These are phyloP conservation scores for Fusarium oligoseptatum DNA, from an alignment of 2,329 filamentous ascomycete genomes.

Conservation along the genomic window DNA sequence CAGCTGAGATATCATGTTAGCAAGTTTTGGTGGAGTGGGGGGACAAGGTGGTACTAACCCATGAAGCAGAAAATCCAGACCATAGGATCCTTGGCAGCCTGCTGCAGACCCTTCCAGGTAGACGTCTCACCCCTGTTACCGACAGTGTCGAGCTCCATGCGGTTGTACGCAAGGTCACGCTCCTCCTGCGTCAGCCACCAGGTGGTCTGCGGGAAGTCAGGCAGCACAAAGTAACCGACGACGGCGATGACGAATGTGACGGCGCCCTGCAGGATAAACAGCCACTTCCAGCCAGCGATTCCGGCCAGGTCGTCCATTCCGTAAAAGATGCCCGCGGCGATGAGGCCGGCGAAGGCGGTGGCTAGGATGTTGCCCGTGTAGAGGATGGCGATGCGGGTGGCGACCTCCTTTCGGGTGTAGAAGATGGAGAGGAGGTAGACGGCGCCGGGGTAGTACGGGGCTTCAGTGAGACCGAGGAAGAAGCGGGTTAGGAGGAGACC, in stretches of 20 bases:
- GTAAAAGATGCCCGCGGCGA: slow-evolving; percentile 59
- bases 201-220: slow-evolving; percentile 58
- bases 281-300: slow-evolving; percentile 52
- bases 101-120: slow-evolving; percentile 58
- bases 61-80: slow-evolving; percentile 64
- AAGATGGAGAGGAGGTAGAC: slow-evolving; percentile 63
- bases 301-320: slow-evolving; percentile 45
- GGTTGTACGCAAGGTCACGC: slow-evolving; percentile 56
- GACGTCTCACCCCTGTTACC: slow-evolving; percentile 57
- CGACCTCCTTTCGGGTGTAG: slow-evolving; percentile 66
- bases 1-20: slow-evolving; percentile 35
- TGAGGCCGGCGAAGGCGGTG: slow-evolving; percentile 58
- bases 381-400: slow-evolving; percentile 58
- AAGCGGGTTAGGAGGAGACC: slow-evolving; percentile 63
- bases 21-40: not conserved
- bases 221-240: slow-evolving; percentile 47
- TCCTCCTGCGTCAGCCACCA: slow-evolving; percentile 59
- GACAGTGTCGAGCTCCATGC: slow-evolving; percentile 61
- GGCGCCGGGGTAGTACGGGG: slow-evolving; percentile 54
- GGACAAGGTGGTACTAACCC: slow-evolving; percentile 38
- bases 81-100: slow-evolving; percentile 60
- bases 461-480: slow-evolving; percentile 58
- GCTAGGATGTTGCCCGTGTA: slow-evolving; percentile 57
- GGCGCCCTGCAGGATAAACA: slow-evolving; percentile 77
- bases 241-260: slow-evolving; percentile 50